These are phyloP conservation scores for Mortierella hygrophila DNA, from an alignment of 192 early-diverging fungal genomes.

Conservation along the genomic window DNA sequence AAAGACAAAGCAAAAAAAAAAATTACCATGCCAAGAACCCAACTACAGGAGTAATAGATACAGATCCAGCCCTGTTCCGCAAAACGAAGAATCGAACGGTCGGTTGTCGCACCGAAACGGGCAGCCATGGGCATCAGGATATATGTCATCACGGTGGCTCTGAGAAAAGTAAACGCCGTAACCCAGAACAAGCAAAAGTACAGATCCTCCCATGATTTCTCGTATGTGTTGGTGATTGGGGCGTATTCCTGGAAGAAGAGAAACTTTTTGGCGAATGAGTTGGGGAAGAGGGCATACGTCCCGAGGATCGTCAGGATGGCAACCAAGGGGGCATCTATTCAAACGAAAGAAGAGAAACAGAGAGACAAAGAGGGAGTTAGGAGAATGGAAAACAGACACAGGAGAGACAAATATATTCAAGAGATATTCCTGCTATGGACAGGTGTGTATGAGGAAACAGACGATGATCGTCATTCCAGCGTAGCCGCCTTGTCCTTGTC, in stretches of 20 bases:
- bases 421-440: neutral
- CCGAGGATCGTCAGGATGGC: constrained; percentile 36
- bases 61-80: constrained; percentile 83
- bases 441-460: neutral
- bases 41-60: constrained; percentile 74
- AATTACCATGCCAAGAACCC: constrained; percentile 74
- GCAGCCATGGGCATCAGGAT: constrained; percentile 60
- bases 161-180: constrained; percentile 68
- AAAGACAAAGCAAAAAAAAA: neutral
- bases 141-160: constrained; percentile 70
- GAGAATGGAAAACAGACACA: no score
- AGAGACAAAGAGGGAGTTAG: neutral
- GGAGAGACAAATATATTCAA: neutral
- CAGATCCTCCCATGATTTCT: constrained; percentile 67
- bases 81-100: constrained; percentile 62
- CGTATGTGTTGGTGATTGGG: constrained; percentile 44
- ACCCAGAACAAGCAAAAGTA: constrained; percentile 78
- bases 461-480: neutral
- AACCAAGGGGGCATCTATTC: constrained; percentile 37
- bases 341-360: neutral
- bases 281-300: constrained; percentile 31
- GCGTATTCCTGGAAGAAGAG: constrained; percentile 51
- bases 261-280: constrained; percentile 53
- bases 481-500: neutral
- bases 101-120: constrained; percentile 41